A percentile compares a stretch with the other conserved stretches of the same genome.
Conservation (phyloP, 345 rosid species). For the Dipteronia sinensis region DNA sequence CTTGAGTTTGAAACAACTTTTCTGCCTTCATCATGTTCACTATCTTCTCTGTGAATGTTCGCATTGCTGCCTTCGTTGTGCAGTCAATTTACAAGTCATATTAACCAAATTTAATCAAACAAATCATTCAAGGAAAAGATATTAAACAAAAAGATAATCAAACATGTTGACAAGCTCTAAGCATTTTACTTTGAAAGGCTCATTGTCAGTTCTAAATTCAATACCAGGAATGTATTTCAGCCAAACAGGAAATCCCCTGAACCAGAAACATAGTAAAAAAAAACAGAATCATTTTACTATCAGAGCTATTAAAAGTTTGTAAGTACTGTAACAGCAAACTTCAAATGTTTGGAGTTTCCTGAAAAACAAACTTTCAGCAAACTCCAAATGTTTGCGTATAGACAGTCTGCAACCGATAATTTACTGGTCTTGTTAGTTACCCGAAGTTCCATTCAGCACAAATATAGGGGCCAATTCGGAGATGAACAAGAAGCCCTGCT, state of each 20-base stretch:
- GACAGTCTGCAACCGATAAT: too few relatives aligned
- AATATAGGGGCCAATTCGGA: constrained; percentile 56
- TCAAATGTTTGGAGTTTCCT: too few relatives aligned
- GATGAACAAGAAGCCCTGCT: constrained; percentile 74
- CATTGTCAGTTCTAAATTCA: constrained; percentile 73
- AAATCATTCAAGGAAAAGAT: not conserved
- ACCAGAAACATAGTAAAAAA: constrained; percentile 19
- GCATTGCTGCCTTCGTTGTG: too few relatives aligned
- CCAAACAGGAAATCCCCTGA: constrained; percentile 95
- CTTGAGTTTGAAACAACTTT: constrained; percentile 54
- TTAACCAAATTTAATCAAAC: not conserved
- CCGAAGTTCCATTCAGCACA: constrained; percentile 99
- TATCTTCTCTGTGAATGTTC: too few relatives aligned
- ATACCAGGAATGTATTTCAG: constrained; percentile 80
- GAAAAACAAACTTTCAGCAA: too few relatives aligned
- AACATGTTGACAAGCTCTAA: too few relatives aligned
- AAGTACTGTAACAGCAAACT: constrained; percentile 63
- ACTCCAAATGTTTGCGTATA: too few relatives aligned
- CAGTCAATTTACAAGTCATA: constrained; percentile 39
- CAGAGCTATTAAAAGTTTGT: not conserved
- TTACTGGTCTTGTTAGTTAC: constrained; percentile 31
- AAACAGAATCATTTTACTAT: not conserved
- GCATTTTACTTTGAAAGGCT: not conserved
- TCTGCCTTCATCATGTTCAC: too few relatives aligned
- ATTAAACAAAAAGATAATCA: not conserved